Evolutionary conservation across 805 yeast genomes (phyloP).

Genomic region (Saccharomycopsis sp.): DNA sequence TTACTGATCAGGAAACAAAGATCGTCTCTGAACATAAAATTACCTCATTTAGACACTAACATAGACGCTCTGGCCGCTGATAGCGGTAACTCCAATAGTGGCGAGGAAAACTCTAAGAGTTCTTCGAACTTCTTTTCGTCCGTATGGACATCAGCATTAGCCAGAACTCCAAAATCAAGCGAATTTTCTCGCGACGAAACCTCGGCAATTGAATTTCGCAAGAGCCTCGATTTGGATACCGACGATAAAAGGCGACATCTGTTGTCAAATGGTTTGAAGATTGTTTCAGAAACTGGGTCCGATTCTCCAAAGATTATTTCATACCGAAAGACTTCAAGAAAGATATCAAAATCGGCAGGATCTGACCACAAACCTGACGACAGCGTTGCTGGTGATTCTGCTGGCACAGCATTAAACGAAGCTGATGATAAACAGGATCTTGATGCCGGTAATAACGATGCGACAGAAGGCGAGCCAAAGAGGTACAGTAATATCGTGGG

Average conservation of each 20-base stretch:
- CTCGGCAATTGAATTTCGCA: neutral
- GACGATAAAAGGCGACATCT: neutral
- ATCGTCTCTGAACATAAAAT: neutral
- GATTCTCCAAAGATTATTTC: conserved; percentile 17
- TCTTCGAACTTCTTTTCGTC: conserved; percentile 15
- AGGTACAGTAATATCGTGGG: neutral
- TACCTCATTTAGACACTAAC: neutral
- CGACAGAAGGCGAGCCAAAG: neutral
- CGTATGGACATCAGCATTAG: conserved; percentile 14
- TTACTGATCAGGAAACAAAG: neutral
- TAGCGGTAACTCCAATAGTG: neutral
- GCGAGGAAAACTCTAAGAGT: neutral
- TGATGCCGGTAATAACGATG: neutral
- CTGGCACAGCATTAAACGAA: neutral
- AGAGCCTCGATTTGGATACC: neutral
- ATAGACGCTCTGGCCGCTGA: neutral
- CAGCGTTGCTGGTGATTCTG: neutral
- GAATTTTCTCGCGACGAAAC: neutral
- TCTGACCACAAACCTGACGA: neutral
- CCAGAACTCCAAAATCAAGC: neutral
- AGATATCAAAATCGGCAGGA: conserved; percentile 12
- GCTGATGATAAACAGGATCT: neutral
- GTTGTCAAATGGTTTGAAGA: neutral
- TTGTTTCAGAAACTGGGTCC: neutral
- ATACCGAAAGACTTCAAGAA: conserved; percentile 17